phyloP scores from a whole-genome alignment of 2,329 filamentous ascomycete genomes.

The Sclerotiophoma versabilis region DNA sequence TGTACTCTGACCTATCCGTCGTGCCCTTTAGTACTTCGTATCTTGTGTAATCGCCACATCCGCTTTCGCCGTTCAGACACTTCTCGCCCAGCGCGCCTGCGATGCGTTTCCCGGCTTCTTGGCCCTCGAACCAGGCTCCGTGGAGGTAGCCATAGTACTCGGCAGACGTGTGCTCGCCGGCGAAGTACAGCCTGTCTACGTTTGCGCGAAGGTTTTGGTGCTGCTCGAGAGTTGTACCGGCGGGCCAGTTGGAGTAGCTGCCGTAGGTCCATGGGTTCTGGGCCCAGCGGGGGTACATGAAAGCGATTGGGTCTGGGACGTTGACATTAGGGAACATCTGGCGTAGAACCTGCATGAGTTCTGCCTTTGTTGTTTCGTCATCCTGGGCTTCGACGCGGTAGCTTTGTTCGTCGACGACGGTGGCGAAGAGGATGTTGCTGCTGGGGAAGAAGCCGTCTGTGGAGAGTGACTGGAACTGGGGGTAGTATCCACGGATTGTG shows the following conservation, averaged over 20 bases:
- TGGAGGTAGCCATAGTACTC: slow-evolving; percentile 73
- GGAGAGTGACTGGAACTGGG: slow-evolving; percentile 70
- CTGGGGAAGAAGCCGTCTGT: slow-evolving; percentile 64
- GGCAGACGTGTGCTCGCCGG: slow-evolving; percentile 68
- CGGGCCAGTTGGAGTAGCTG: slow-evolving; percentile 73
- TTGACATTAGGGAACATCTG: slow-evolving; percentile 66
- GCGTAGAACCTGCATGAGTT: slow-evolving; percentile 65
- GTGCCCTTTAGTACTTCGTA: slow-evolving; percentile 45
- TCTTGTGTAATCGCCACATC: slow-evolving; percentile 36
- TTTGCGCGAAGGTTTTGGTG: slow-evolving; percentile 75
- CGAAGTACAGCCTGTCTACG: slow-evolving; percentile 67
- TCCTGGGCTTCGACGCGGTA: slow-evolving; percentile 66
- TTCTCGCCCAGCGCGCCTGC: slow-evolving; percentile 36
- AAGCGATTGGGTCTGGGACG: slow-evolving; percentile 66
- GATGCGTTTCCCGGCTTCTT: slow-evolving; percentile 42
- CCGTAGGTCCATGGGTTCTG: slow-evolving; percentile 61
- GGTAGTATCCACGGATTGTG: slow-evolving; percentile 60
- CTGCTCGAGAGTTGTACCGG: slow-evolving; percentile 67
- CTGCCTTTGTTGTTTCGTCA: slow-evolving; percentile 63
- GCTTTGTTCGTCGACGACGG: slow-evolving; percentile 64
- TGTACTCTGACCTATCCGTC: slow-evolving; percentile 36
- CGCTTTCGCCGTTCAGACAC: slow-evolving; percentile 32
- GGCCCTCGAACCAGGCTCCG: slow-evolving; percentile 47
- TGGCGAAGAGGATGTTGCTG: slow-evolving; percentile 71
- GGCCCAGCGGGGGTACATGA: slow-evolving; percentile 68